phyloP scores from a whole-genome alignment of 306 rosid genomes.

The cucumber (Cucumis sativus) region DNA sequence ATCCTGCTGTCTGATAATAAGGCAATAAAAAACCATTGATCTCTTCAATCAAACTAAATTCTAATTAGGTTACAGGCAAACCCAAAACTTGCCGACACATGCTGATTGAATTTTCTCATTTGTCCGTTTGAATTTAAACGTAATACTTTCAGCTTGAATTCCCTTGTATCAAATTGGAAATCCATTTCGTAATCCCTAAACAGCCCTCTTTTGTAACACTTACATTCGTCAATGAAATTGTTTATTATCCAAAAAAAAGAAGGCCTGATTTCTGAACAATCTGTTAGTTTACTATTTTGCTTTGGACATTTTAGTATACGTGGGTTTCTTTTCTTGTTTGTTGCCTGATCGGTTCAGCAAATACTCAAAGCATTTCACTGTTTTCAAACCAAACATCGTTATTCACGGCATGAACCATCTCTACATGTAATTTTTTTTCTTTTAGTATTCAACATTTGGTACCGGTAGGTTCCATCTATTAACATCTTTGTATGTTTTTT shows the following conservation, averaged over 20 bases:
- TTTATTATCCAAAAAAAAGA: too few species aligned
- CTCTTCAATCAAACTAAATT: not conserved
- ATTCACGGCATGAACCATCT: not conserved
- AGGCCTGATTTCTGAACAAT: not conserved
- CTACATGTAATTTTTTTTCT: not conserved
- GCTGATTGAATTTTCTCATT: not conserved
- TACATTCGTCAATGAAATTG: too few species aligned
- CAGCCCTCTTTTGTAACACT: too few species aligned
- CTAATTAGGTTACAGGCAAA: not conserved
- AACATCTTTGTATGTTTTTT: not conserved
- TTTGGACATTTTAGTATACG: not conserved
- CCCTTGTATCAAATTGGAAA: too few species aligned
- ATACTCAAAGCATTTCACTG: not conserved
- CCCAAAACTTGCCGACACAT: not conserved
- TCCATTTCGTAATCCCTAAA: too few species aligned
- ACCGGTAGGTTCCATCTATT: not conserved
- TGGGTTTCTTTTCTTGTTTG: not conserved
- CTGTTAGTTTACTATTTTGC: not conserved
- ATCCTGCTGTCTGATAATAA: not conserved
- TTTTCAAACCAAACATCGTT: not conserved
- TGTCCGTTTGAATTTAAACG: not conserved
- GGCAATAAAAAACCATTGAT: not conserved
- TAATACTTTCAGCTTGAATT: too few species aligned
- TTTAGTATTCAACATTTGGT: not conserved
- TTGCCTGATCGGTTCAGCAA: not conserved